These are phyloP conservation scores for Boletus insuetus DNA, from an alignment of 768 basidiomycete genomes.

Conservation along the genomic window DNA sequence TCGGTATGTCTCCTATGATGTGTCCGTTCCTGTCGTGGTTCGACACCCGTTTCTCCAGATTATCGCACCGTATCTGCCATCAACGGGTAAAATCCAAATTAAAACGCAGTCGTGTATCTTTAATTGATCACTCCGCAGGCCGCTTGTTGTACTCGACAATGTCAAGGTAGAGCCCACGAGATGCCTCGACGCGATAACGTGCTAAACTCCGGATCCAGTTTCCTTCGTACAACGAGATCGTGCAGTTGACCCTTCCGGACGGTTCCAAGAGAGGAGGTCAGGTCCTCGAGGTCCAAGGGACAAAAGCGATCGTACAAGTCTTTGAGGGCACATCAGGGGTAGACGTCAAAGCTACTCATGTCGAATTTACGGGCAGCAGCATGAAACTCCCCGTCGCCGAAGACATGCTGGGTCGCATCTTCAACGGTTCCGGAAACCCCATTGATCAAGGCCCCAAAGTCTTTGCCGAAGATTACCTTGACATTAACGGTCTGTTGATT, in stretches of 20 bases:
- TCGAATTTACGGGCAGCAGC: constrained; percentile 96
- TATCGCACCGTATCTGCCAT: constrained; percentile 98
- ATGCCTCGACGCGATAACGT: background rate
- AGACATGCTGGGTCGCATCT: constrained; percentile 98
- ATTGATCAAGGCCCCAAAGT: constrained; percentile 99
- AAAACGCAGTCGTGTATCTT: background rate
- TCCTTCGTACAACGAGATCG: constrained; percentile 98
- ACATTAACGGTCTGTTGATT: constrained; percentile 84
- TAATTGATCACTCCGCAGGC: constrained; percentile 46
- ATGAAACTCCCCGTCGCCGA: constrained; percentile 99
- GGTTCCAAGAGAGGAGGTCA: constrained; percentile 95
- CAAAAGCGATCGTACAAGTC: constrained; percentile 99
- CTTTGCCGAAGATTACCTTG: constrained; percentile 98
- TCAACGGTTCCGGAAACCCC: constrained; percentile 97
- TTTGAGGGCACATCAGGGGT: constrained; percentile 98
- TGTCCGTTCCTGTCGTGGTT: constrained; percentile 2
- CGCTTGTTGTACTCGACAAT: constrained; percentile 95
- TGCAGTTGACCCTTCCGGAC: constrained; percentile 91
- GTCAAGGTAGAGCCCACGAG: constrained; percentile 70
- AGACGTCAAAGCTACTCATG: constrained; percentile 95
- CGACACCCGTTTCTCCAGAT: constrained; percentile 47
- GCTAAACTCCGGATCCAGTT: constrained; percentile 53
- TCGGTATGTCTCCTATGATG: constrained; percentile 49
- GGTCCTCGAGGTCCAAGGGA: constrained; percentile 96
- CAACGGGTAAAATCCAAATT: constrained; percentile 70